Conservation (phyloP, 306 rosid species). For the Glycyrrhiza uralensis region DNA sequence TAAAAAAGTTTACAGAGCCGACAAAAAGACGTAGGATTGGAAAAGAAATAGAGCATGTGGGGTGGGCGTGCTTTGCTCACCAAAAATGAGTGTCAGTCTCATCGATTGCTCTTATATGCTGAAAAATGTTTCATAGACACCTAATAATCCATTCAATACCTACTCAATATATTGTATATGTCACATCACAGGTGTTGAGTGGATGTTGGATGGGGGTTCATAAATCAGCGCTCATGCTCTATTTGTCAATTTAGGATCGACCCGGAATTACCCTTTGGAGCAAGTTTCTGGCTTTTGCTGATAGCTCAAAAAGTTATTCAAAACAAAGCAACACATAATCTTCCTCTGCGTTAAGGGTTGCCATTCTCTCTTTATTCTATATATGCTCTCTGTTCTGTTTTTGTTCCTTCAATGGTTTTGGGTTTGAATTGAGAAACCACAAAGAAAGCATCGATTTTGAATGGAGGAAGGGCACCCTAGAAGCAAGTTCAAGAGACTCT, state of each 20-base stretch:
- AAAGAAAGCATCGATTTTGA: constrained; percentile 34
- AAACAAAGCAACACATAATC: not conserved
- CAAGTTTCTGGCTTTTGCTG: constrained; percentile 29
- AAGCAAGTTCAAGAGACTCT: constrained; percentile 75
- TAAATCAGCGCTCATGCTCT: too few relatives aligned
- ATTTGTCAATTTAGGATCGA: constrained; percentile 34
- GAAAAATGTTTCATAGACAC: too few relatives aligned
- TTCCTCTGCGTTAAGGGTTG: constrained; percentile 21
- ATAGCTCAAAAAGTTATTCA: constrained; percentile 24
- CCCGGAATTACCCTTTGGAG: constrained; percentile 25
- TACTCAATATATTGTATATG: too few relatives aligned
- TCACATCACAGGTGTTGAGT: too few relatives aligned
- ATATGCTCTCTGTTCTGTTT: not conserved
- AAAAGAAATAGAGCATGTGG: constrained; percentile 47
- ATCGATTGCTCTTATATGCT: constrained; percentile 27
- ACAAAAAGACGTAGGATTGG: constrained; percentile 48
- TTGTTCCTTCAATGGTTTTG: constrained; percentile 34
- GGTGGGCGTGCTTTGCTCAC: constrained; percentile 37
- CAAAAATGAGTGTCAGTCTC: constrained; percentile 19
- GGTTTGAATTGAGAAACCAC: constrained; percentile 23
- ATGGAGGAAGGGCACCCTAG: constrained; percentile 60
- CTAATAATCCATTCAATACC: too few relatives aligned
- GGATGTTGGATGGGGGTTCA: too few relatives aligned
- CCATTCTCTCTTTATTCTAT: constrained; percentile 3
- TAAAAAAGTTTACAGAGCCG: constrained; percentile 22